Base-by-base conservation (phyloP, 257 asterid species). In the Parsonsia alboflavescens region DNA sequence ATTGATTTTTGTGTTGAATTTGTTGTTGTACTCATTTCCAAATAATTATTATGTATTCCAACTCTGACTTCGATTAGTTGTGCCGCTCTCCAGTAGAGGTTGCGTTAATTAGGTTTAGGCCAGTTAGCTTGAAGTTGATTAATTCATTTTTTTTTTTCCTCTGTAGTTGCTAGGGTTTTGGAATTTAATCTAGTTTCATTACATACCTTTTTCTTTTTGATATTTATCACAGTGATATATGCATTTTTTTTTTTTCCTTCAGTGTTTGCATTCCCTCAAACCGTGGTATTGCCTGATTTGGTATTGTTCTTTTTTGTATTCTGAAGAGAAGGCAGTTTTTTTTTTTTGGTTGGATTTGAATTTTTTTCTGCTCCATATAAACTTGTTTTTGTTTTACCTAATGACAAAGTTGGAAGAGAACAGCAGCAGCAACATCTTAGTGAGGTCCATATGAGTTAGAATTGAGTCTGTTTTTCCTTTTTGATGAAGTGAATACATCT, bases 141-240 rank as follows among this genome's bases (percentile, higher is more conserved):
- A 41, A 12, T 22, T 59, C 22, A 3, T 26, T 48, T 28, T 17
- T n/a, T 49, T 59, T 17, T 26, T 64, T 33, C 39, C 17, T 24
- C 12, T n/a, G n/a, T n/a, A n/a, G 66, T 70, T 46, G 64, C 61
- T 57, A 66, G 79, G 75, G 64, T 74, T 74, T 66, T 74, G 49
- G 39, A 7, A 45, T 54, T 57, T 53, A 7, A 28, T 62, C 6
- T 5, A 2, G 5, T 7, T 48, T 22, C 69, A 0, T 33, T 64
- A 0, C 16, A 52, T 52, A 21, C 21, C 7, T 63, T 30, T 6
- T 61, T 39, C 49, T 30, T 2, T 24, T 2, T 68, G 0, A 9
- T 68, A 10, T 46, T 13, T 45, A 22, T 48, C 12, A 8, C 3
- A 26, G 44, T 69, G 46, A 21, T 69, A 1, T 46, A 2, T 65